phyloP scores from a whole-genome alignment of 2,329 filamentous ascomycete species.

The Aspergillus sp. region DNA sequence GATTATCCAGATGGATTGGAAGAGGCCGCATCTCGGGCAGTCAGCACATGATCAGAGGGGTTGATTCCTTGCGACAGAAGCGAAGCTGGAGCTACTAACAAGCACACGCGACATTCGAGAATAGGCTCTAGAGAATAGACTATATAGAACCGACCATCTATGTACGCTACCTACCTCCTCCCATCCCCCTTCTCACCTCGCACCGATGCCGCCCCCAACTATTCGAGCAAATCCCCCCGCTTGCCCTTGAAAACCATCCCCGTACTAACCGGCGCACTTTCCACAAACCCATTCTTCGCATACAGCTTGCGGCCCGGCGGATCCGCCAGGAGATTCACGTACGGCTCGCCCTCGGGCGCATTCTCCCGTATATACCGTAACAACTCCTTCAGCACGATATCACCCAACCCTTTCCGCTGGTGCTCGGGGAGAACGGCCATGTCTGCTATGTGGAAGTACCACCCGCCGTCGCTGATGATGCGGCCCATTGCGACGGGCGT shows the following conservation, averaged over 20 bases:
- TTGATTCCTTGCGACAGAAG: background rate
- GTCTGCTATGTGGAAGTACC: slow-evolving; percentile 58
- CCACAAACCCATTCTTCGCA: slow-evolving; percentile 52
- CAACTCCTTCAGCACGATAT: slow-evolving; percentile 50
- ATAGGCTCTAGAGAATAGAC: background rate
- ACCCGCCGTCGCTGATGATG: slow-evolving; percentile 56
- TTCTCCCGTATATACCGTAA: slow-evolving; percentile 47
- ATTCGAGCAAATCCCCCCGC: background rate
- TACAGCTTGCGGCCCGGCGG: slow-evolving; percentile 52
- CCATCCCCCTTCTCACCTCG: background rate
- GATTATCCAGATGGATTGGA: slow-evolving; percentile 16
- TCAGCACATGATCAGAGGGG: background rate
- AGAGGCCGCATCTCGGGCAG: background rate
- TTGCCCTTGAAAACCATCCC: slow-evolving; percentile 41
- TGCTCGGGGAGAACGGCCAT: slow-evolving; percentile 57
- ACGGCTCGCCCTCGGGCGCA: slow-evolving; percentile 43
- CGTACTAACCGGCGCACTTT: slow-evolving; percentile 38
- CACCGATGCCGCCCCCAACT: background rate
- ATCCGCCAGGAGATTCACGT: slow-evolving; percentile 54
- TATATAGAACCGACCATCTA: background rate
- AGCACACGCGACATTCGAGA: background rate
- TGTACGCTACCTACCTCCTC: background rate
- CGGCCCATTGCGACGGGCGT: slow-evolving; percentile 54
- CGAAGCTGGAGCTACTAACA: background rate
- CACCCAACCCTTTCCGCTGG: slow-evolving; percentile 54